Conservation (phyloP, 1,284 basidiomycete species). For the Gomphus bonarii region DNA sequence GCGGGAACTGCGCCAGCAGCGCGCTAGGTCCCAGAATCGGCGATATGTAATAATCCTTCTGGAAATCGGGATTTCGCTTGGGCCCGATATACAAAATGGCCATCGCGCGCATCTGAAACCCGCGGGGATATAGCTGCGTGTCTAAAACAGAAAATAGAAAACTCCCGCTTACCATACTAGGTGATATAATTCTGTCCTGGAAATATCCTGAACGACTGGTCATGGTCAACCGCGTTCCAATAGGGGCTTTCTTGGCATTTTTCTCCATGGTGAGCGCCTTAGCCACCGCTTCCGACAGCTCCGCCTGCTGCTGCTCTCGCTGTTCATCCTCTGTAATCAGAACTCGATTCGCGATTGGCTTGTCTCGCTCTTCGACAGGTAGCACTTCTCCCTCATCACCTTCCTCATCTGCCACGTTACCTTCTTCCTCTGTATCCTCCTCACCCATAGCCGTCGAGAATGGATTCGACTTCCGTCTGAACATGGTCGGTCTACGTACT, state of each 20-base stretch:
- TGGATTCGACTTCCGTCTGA: constrained; percentile 19
- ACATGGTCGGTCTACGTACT: constrained; percentile 18
- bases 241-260: constrained; percentile 28
- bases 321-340: background rate
- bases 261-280: constrained; percentile 20
- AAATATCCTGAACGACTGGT: constrained; percentile 92
- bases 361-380: constrained; percentile 44
- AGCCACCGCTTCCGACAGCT: constrained; percentile 25
- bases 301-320: constrained; percentile 25
- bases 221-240: constrained; percentile 89
- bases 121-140: background rate
- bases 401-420: constrained; percentile 39
- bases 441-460: constrained; percentile 16
- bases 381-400: constrained; percentile 39
- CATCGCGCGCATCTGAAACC: constrained; percentile 88
- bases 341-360: constrained; percentile 30
- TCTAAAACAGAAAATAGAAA: background rate
- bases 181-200: constrained; percentile 84
- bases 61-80: constrained; percentile 84
- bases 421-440: constrained; percentile 18
- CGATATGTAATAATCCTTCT: constrained; percentile 90
- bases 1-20: constrained; percentile 87
- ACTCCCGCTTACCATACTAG: constrained; percentile 68
- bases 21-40: constrained; percentile 82
- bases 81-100: constrained; percentile 96